A percentile compares a stretch with the other conserved stretches of the same genome.
These are phyloP conservation scores for Phascolomyces articulosus DNA, from an alignment of 371 early-diverging fungal genomes.

Conservation along the genomic window DNA sequence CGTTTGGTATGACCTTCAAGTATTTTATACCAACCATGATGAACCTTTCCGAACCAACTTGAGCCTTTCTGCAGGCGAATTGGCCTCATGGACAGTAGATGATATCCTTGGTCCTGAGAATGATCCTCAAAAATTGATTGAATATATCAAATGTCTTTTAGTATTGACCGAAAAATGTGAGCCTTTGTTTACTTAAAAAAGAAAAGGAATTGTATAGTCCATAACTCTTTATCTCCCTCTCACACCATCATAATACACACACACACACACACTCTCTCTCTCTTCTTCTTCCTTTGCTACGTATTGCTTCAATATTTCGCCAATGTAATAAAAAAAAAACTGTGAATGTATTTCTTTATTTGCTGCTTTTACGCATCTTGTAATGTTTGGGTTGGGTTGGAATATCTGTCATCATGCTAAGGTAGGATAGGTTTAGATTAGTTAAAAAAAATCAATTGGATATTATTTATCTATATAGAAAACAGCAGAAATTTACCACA, in stretches of 20 bases:
- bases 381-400: constrained; percentile 2
- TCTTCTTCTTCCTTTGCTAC: no score
- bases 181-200: constrained; percentile 2
- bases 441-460: no score
- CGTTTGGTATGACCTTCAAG: constrained; percentile 43
- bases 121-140: constrained; percentile 23
- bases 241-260: no score
- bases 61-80: constrained; percentile 27
- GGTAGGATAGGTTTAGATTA: background rate
- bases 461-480: no score
- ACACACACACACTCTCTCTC: no score
- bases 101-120: constrained; percentile 36
- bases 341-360: no score
- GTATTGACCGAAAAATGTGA: constrained; percentile 38
- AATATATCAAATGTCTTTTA: constrained; percentile 41
- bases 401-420: constrained; percentile 4
- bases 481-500: no score
- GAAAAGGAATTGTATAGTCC: background rate
- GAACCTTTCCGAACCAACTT: constrained; percentile 34
- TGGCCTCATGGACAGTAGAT: constrained; percentile 38
- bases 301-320: no score
- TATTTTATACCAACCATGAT: constrained; percentile 21
- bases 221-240: background rate
- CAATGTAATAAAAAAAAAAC: no score
- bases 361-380: constrained; percentile 4